Evolutionary conservation across 768 basidiomycete genomes (phyloP).

Genomic region (Peribolospora kevripleyi): DNA sequence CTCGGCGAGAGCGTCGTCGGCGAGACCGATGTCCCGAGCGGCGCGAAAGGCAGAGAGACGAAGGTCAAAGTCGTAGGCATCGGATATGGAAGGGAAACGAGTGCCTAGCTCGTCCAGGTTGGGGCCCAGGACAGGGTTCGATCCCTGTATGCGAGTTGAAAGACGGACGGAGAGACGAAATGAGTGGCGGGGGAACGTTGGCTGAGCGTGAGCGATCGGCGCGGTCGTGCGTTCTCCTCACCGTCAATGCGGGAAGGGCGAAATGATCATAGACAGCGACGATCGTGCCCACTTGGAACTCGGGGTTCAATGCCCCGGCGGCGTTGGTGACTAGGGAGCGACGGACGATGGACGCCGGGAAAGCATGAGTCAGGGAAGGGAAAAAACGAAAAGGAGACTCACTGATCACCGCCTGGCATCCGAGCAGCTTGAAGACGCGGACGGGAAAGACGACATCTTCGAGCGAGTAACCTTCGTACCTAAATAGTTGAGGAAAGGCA

Average conservation of each 20-base stretch:
- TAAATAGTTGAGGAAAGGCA: slow-evolving; percentile 28
- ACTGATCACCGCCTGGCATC: slow-evolving; percentile 54
- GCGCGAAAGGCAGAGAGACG: slow-evolving; percentile 51
- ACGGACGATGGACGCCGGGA: neutral
- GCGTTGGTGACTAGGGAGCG: slow-evolving; percentile 52
- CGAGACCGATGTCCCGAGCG: slow-evolving; percentile 35
- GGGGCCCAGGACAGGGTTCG: slow-evolving; percentile 55
- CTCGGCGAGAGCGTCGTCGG: slow-evolving; percentile 37
- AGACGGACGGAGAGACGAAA: neutral
- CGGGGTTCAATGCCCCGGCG: slow-evolving; percentile 51
- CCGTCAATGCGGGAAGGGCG: slow-evolving; percentile 43
- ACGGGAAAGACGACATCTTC: slow-evolving; percentile 33
- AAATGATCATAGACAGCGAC: slow-evolving; percentile 66
- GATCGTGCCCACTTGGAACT: slow-evolving; percentile 55
- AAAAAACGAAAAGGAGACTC: slow-evolving; percentile 14
- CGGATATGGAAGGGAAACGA: slow-evolving; percentile 61
- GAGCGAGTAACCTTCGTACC: slow-evolving; percentile 54
- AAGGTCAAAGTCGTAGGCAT: slow-evolving; percentile 50
- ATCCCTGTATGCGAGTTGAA: neutral
- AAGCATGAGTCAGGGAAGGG: neutral
- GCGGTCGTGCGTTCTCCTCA: neutral
- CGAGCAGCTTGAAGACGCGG: slow-evolving; percentile 50
- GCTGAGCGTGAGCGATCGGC: neutral
- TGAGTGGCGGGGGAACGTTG: neutral
- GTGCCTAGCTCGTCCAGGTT: slow-evolving; percentile 30